Percentiles rank a stretch among this genome's conserved stretches.
Evolutionary conservation across 768 basidiomycete species (phyloP).

Genomic region (Boletus huronensis): DNA sequence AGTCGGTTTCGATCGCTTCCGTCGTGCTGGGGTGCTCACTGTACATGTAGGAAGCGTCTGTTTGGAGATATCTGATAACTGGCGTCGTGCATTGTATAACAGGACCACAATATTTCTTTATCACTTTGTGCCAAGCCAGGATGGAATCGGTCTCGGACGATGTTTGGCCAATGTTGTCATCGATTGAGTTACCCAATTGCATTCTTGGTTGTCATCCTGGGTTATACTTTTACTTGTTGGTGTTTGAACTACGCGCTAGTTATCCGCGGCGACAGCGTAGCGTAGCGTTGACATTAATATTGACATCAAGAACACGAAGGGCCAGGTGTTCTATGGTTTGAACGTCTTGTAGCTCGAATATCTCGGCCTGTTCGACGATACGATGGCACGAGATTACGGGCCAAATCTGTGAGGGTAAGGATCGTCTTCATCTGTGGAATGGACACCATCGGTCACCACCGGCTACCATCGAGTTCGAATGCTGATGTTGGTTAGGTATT

Average conservation of each 20-base stretch:
- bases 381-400: neutral
- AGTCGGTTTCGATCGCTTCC: slow-evolving; percentile 30
- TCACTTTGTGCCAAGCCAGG: too few species aligned
- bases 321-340: neutral
- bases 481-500: too few species aligned
- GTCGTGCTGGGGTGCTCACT: slow-evolving; percentile 2
- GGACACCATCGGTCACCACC: too few species aligned
- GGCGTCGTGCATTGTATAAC: slow-evolving; percentile 8
- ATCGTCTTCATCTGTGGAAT: too few species aligned
- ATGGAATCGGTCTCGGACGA: neutral
- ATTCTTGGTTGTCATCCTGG: neutral
- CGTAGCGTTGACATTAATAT: neutral
- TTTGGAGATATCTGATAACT: slow-evolving; percentile 51
- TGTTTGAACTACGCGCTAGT: neutral
- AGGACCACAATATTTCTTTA: neutral
- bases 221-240: neutral
- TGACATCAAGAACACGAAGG: neutral
- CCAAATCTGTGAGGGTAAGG: neutral
- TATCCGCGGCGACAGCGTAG: neutral
- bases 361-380: neutral
- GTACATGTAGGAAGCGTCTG: slow-evolving; percentile 50
- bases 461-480: too few species aligned
- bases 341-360: too few species aligned
- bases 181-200: neutral
- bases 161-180: neutral